Base-by-base conservation (phyloP, 2,329 filamentous ascomycete species). In the Cladosporium phlei region DNA sequence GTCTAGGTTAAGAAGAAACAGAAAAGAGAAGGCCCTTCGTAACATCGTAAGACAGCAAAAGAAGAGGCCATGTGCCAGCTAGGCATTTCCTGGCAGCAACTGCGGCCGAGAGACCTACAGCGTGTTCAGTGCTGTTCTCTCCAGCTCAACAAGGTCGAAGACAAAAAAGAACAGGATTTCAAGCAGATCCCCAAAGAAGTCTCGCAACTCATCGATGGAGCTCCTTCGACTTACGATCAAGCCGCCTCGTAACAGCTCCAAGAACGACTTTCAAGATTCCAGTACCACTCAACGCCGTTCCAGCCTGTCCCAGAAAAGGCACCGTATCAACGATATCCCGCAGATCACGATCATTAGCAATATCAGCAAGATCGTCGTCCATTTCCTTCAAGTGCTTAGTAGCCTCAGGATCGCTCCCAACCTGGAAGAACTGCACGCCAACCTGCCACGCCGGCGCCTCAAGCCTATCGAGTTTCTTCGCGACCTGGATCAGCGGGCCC, bases 351-450 rank as follows among this genome's bases (percentile, higher is more conserved):
- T 75, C 69, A 20, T 73, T 69, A n/a, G 68, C 59, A 22, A 78
- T 59, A 32, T 76, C 72, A 2, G 67, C 70, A 27, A 93, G 68
- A 3, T 77, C 77, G 63, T 96, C 86, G 61, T 97, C 91, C 6
- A 97, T 73, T 37, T 82, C 74, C 55, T 77, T 70, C 29, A 97
- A 72, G 46, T 84, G 80, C 54, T 74, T 67, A 1, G 75, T 73
- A 0, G 90, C 91, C 0, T 66, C 70, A 1, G 69, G 61, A 56
- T 95, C 87, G 39, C 78, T 75, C 47, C 93, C 91, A 34, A 97
- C 86, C 68, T 96, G 91, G 73, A 97, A 95, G 71, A 97, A 97
- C 65, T 97, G 91, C 47, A 97, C 80, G 25, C 91, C 91, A 7
- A 96, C 73, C 69, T 97, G 93, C 73, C 86, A 86, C 1, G 82